Conservation (phyloP, 345 rosid species). For the Pugionium cornutum region DNA sequence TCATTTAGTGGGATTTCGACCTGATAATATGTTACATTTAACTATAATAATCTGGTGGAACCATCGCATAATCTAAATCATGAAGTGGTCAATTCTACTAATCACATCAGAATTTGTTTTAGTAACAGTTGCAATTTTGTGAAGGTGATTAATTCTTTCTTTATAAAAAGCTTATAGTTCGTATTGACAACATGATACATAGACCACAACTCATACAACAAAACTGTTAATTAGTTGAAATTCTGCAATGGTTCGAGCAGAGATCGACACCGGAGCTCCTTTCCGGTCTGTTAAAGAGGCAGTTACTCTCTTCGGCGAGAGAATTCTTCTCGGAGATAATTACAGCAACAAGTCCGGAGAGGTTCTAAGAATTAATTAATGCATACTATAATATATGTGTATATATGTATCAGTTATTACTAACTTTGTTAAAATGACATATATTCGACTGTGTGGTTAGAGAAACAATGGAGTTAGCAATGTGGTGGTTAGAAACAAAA, state of each 20-base stretch:
- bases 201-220: slow-evolving; percentile 15
- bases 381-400: neutral
- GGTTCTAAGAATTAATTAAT: slow-evolving; percentile 32
- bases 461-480: slow-evolving; percentile 16
- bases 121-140: slow-evolving; percentile 10
- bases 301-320: slow-evolving; percentile 64
- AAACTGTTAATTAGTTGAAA: too few relatives aligned
- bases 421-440: neutral
- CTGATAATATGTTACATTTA: too few relatives aligned
- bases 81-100: slow-evolving; percentile 29
- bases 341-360: slow-evolving; percentile 52
- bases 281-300: slow-evolving; percentile 84
- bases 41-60: too few relatives aligned
- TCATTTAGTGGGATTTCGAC: too few relatives aligned
- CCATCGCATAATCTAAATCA: too few relatives aligned
- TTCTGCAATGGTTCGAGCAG: slow-evolving; percentile 45
- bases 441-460: neutral
- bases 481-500: slow-evolving; percentile 28
- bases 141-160: slow-evolving; percentile 2
- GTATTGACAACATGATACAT: slow-evolving; percentile 11
- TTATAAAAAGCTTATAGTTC: slow-evolving; percentile 26
- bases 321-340: slow-evolving; percentile 60
- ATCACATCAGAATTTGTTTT: slow-evolving; percentile 27
- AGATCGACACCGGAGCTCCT: slow-evolving; percentile 72
- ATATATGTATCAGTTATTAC: neutral